phyloP scores from a whole-genome alignment of 768 basidiomycete species.

The Tulasnella sp. region DNA sequence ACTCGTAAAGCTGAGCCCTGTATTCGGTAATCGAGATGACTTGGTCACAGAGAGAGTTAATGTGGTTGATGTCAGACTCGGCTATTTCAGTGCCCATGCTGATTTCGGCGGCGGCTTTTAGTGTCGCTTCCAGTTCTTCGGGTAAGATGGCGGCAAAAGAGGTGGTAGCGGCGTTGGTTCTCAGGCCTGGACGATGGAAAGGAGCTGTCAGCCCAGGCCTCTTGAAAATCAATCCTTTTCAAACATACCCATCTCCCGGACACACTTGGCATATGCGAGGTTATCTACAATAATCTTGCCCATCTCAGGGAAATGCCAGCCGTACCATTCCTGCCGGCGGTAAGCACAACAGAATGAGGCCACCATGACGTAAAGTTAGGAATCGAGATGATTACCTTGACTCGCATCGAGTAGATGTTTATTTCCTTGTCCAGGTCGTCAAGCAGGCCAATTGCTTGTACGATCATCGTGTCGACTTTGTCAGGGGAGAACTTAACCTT shows the following conservation, averaged over 20 bases:
- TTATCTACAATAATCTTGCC: conserved; percentile 98
- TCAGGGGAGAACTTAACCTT: conserved; percentile 99
- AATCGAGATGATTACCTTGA: conserved; percentile 68
- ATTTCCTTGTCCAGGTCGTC: conserved; percentile 99
- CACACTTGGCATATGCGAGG: conserved; percentile 92
- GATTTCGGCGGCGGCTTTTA: conserved; percentile 95
- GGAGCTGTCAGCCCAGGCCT: background rate
- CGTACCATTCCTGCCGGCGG: conserved; percentile 95
- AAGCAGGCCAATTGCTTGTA: conserved; percentile 95
- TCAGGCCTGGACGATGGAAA: conserved; percentile 65
- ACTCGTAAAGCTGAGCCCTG: conserved; percentile 92
- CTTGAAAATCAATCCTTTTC: background rate
- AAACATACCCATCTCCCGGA: conserved; percentile 81
- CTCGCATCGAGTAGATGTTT: conserved; percentile 99
- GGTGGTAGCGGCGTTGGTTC: conserved; percentile 87
- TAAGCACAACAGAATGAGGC: conserved; percentile 8
- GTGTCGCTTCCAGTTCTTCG: conserved; percentile 92
- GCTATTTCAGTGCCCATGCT: conserved; percentile 99
- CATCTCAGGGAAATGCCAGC: conserved; percentile 99
- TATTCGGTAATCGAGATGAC: conserved; percentile 96
- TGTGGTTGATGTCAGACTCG: conserved; percentile 94
- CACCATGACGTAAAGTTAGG: conserved; percentile 9
- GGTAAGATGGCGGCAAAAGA: conserved; percentile 89
- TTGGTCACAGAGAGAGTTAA: conserved; percentile 95
- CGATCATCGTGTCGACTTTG: conserved; percentile 99